Evolutionary conservation across 2,329 filamentous ascomycete species (phyloP).

Genomic region (Verticillium albo-atrum): DNA sequence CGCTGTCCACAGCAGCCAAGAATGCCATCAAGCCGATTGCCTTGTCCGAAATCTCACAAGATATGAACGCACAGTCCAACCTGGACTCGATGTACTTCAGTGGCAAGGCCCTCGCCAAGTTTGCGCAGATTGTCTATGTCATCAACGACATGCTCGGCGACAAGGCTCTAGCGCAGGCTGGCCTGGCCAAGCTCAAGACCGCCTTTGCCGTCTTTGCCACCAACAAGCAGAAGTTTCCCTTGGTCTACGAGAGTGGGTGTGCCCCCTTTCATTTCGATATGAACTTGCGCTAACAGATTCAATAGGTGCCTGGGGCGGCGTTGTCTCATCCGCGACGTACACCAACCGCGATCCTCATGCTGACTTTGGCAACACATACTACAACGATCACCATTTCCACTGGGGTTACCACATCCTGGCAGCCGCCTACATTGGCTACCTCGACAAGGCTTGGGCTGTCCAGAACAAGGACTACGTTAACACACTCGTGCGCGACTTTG

Average conservation of each 20-base stretch:
- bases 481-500: constrained; percentile 67
- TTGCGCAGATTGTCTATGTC: constrained; percentile 58
- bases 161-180: constrained; percentile 41
- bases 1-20: constrained; percentile 42
- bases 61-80: constrained; percentile 60
- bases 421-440: constrained; percentile 67
- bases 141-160: constrained; percentile 54
- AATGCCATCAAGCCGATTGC: constrained; percentile 51
- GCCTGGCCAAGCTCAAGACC: constrained; percentile 50
- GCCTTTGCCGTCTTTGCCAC: constrained; percentile 55
- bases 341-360: constrained; percentile 54
- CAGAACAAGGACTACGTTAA: constrained; percentile 70
- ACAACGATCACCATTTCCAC: constrained; percentile 62
- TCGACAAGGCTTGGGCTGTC: constrained; percentile 65
- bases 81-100: constrained; percentile 78
- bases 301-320: constrained; percentile 61
- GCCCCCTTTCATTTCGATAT: neutral
- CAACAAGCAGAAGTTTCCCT: constrained; percentile 55
- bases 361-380: constrained; percentile 78
- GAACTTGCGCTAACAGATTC: constrained; percentile 2
- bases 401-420: constrained; percentile 79
- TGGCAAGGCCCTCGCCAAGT: constrained; percentile 69
- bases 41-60: constrained; percentile 60
- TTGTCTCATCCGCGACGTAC: constrained; percentile 66
- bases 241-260: constrained; percentile 45